Evolutionary conservation across 257 asterid species (phyloP), one percentile per base, ranked within the genome.

Genomic region (Solanum bulbocastanum): DNA sequence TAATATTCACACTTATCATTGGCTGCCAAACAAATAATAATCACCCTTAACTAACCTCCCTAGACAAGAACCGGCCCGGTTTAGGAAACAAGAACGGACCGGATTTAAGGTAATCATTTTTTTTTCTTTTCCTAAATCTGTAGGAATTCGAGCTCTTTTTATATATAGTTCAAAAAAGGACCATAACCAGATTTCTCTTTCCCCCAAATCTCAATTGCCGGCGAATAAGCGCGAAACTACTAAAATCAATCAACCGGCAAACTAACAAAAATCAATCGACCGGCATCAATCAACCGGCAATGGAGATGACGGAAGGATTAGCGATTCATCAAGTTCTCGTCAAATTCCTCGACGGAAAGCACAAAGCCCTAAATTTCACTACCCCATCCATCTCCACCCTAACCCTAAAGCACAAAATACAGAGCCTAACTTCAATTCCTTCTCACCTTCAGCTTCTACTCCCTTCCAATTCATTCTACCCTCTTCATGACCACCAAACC

Each of bases 281-380:
- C 40, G 58, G 58, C 56, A 46, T 13, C 20, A 5, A 16, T 18
- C 62, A 3, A 52, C 23, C 62, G 68, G 18, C 85, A 25, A 81
- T 81, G 85, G 85, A 81, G 85, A 81, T 81, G 68, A 86, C 15
- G 37, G 88, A 81, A 78, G 85, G 37, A 58, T 66, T 16, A 76
- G 58, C 5, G 16, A 88, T 87, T 52, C 88, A 88, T 87, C 97
- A 95, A 88, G 89, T 94, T 11, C 88, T 94, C 40, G 92, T 96
- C 65, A 96, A 95, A 92, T 91, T 93, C 88, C 93, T 96, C 66
- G 94, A 95, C 56, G 98, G 98, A 2, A 95, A 91, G 87, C 99
- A 96, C 90, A 91, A 81, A 87, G 52, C 91, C 89, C 69, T 96
- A 89, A 94, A 94, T 92, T 93, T 95, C 89, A 33, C 87, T 13